Conservation (phyloP, 2,329 filamentous ascomycete genomes). For the Hymenoscyphus linearis region DNA sequence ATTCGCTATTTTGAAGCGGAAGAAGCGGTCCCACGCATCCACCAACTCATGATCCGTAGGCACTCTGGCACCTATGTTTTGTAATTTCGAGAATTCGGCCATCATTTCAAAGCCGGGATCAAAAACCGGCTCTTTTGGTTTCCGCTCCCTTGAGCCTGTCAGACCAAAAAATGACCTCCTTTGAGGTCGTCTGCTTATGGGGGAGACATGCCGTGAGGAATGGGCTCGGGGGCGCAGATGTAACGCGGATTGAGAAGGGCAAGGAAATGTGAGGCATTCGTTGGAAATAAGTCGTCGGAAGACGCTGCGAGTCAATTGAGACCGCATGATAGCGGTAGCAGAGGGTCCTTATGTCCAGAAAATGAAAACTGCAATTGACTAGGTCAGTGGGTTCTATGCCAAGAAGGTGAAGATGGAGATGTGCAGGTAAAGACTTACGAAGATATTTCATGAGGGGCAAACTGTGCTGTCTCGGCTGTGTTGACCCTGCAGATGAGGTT, state of each 20-base stretch:
- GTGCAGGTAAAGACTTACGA: conserved; percentile 10
- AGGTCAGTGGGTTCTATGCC: not conserved
- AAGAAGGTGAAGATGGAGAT: not conserved
- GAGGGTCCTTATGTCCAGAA: conserved; percentile 15
- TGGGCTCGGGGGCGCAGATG: conserved; percentile 33
- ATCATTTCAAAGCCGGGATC: conserved; percentile 69
- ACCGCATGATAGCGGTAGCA: conserved; percentile 43
- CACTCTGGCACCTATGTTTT: conserved; percentile 57
- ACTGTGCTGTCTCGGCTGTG: conserved; percentile 5
- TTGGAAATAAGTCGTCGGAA: conserved; percentile 52
- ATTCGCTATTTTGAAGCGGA: conserved; percentile 47
- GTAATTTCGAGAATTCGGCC: conserved; percentile 59
- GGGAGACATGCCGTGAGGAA: conserved; percentile 39
- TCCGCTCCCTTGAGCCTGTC: conserved; percentile 53
- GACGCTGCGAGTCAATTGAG: conserved; percentile 54
- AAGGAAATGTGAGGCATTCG: conserved; percentile 35
- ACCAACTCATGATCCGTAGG: conserved; percentile 59
- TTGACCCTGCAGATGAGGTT: not conserved
- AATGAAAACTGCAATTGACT: not conserved
- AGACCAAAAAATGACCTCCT: conserved; percentile 59
- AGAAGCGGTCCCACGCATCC: conserved; percentile 59
- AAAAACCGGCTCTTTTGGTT: conserved; percentile 55
- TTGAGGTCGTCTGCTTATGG: conserved; percentile 26
- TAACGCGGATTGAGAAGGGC: conserved; percentile 23
- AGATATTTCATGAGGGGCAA: conserved; percentile 17